These are phyloP conservation scores for Flaveria floridana DNA, from an alignment of 140 eudicot genomes.

Conservation along the genomic window DNA sequence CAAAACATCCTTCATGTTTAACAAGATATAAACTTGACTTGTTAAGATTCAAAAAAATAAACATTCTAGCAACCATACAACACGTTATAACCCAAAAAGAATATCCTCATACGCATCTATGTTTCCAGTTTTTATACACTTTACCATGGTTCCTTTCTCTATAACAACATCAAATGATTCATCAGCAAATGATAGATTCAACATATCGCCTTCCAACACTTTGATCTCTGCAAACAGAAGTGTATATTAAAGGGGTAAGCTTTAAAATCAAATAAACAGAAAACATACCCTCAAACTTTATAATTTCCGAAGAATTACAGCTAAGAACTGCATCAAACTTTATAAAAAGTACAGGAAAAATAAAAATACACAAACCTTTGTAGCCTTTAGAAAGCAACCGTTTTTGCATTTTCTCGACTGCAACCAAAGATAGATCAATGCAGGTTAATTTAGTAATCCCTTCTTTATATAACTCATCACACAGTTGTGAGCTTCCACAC, in stretches of 20 bases:
- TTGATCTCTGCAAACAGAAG: slow-evolving; percentile 56
- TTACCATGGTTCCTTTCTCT: slow-evolving; percentile 98
- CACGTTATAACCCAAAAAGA: slow-evolving; percentile 13
- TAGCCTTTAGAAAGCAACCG: slow-evolving; percentile 63
- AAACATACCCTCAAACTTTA: background rate
- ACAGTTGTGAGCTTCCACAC: slow-evolving; percentile 90
- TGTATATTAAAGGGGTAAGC: background rate
- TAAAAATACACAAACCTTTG: slow-evolving; percentile 45
- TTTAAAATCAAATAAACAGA: background rate
- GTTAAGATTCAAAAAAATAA: slow-evolving; percentile 29
- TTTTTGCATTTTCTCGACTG: slow-evolving; percentile 70
- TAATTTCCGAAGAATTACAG: background rate
- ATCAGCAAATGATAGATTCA: slow-evolving; percentile 71
- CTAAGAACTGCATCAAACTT: background rate
- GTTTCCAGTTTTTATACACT: background rate
- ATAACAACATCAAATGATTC: slow-evolving; percentile 87
- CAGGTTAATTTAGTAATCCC: slow-evolving; percentile 74
- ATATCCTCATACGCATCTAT: slow-evolving; percentile 14
- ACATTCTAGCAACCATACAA: background rate
- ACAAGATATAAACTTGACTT: slow-evolving; percentile 35
- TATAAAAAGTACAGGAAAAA: background rate
- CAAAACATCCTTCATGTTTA: slow-evolving; percentile 88
- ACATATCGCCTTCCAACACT: slow-evolving; percentile 83
- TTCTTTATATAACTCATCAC: slow-evolving; percentile 75
- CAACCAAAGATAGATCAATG: slow-evolving; percentile 81